These are phyloP conservation scores for Tylopilus sp. DNA, from an alignment of 1,284 basidiomycete species.

Conservation along the genomic window DNA sequence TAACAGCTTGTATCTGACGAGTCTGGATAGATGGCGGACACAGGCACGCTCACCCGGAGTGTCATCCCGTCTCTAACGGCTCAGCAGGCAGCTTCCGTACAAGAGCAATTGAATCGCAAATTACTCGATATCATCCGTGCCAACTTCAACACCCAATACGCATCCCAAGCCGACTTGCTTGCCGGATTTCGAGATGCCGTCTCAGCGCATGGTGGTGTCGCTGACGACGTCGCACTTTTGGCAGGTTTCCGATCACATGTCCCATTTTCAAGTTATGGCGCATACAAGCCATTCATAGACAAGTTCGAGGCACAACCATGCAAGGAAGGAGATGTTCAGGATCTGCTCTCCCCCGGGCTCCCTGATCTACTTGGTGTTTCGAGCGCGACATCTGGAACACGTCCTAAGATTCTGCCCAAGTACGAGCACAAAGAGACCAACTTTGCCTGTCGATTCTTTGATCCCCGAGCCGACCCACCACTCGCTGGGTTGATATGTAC, in stretches of 20 bases:
- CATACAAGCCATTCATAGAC: conserved; percentile 29
- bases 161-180: conserved; percentile 9
- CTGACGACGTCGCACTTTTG: conserved; percentile 12
- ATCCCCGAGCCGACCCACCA: neutral
- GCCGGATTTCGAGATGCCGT: conserved; percentile 24
- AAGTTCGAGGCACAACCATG: conserved; percentile 22
- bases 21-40: neutral
- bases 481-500: conserved; percentile 7
- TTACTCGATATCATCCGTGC: conserved; percentile 15
- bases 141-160: conserved; percentile 25
- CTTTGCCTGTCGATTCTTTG: neutral
- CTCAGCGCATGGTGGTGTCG: neutral
- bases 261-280: conserved; percentile 28
- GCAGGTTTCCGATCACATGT: conserved; percentile 22
- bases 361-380: neutral
- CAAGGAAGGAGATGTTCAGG: conserved; percentile 9
- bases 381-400: conserved; percentile 4
- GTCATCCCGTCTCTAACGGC: neutral
- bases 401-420: neutral
- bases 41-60: neutral
- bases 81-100: neutral
- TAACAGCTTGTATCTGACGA: no score
- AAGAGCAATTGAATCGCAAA: neutral
- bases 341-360: conserved; percentile 5
- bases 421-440: neutral